These are phyloP conservation scores for Ceratopteris richardii DNA, from an alignment of 75 land plant species.

Conservation along the genomic window DNA sequence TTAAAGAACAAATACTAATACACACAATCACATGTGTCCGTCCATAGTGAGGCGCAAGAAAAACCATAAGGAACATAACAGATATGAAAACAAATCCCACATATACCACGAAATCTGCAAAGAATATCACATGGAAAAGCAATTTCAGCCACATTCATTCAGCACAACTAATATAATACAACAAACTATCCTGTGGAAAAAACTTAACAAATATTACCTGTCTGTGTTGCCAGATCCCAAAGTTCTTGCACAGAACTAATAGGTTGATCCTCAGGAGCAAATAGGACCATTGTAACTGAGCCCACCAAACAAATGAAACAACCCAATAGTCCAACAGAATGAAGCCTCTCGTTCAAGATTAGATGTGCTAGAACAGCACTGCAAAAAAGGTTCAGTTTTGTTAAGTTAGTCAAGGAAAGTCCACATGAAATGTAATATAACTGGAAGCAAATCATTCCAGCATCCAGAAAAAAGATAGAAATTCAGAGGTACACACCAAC, in stretches of 20 bases:
- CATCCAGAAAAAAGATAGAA: too few relatives aligned
- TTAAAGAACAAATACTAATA: conserved; percentile 9
- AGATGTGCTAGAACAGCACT: conserved; percentile 43
- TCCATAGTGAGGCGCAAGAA: conserved; percentile 19
- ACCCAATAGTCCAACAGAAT: conserved; percentile 34
- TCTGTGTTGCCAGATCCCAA: conserved; percentile 32
- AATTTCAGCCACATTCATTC: neutral
- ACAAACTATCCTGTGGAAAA: too few relatives aligned
- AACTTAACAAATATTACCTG: conserved; percentile 17
- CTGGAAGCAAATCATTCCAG: too few relatives aligned
- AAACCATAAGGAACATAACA: conserved; percentile 20
- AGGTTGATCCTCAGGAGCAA: conserved; percentile 25
- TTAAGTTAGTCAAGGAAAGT: too few relatives aligned
- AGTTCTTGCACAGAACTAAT: conserved; percentile 27
- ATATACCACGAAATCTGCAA: conserved; percentile 28
- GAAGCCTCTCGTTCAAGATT: conserved; percentile 30
- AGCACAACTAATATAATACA: conserved; percentile 1
- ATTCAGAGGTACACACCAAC: too few relatives aligned
- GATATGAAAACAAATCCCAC: conserved; percentile 3
- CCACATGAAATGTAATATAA: too few relatives aligned
- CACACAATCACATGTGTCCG: conserved; percentile 23
- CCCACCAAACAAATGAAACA: conserved; percentile 31
- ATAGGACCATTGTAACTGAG: conserved; percentile 28
- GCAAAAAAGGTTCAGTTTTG: too few relatives aligned
- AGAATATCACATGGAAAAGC: neutral